These are phyloP conservation scores for Onygenales sp. DNA, from an alignment of 2,329 filamentous ascomycete species.

Conservation along the genomic window DNA sequence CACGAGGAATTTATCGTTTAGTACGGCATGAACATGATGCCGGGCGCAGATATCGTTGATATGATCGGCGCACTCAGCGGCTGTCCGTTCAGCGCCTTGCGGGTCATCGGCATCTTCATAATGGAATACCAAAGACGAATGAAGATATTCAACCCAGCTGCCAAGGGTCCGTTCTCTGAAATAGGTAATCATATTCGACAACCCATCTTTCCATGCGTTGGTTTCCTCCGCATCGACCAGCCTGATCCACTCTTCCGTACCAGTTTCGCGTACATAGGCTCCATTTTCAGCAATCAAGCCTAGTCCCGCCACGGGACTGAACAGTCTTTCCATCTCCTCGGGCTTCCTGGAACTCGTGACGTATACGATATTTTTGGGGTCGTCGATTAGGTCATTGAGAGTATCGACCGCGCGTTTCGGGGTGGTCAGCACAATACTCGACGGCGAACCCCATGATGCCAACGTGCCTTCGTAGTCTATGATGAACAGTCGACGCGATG, in stretches of 20 bases:
- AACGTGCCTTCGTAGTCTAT: slow-evolving; percentile 91
- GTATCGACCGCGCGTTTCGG: slow-evolving; percentile 78
- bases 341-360: slow-evolving; percentile 86
- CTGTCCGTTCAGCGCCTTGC: slow-evolving; percentile 65
- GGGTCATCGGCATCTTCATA: slow-evolving; percentile 75
- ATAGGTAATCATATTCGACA: slow-evolving; percentile 75
- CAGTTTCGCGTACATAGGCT: slow-evolving; percentile 71
- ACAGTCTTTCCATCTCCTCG: slow-evolving; percentile 78
- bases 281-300: slow-evolving; percentile 93
- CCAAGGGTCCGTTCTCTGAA: slow-evolving; percentile 85
- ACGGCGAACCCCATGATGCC: slow-evolving; percentile 75
- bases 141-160: slow-evolving; percentile 79
- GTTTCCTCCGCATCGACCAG: slow-evolving; percentile 65
- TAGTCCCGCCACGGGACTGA: slow-evolving; percentile 71
- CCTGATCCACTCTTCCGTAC: slow-evolving; percentile 61
- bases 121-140: slow-evolving; percentile 85
- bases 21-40: slow-evolving; percentile 74
- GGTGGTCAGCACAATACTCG: slow-evolving; percentile 74
- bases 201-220: slow-evolving; percentile 70
- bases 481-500: slow-evolving; percentile 68
- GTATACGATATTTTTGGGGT: slow-evolving; percentile 77
- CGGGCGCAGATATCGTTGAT: slow-evolving; percentile 88
- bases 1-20: slow-evolving; percentile 67
- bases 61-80: slow-evolving; percentile 82
- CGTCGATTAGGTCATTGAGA: slow-evolving; percentile 69